Base-by-base conservation (phyloP, 306 rosid genomes). In the Citrullus amarus region DNA sequence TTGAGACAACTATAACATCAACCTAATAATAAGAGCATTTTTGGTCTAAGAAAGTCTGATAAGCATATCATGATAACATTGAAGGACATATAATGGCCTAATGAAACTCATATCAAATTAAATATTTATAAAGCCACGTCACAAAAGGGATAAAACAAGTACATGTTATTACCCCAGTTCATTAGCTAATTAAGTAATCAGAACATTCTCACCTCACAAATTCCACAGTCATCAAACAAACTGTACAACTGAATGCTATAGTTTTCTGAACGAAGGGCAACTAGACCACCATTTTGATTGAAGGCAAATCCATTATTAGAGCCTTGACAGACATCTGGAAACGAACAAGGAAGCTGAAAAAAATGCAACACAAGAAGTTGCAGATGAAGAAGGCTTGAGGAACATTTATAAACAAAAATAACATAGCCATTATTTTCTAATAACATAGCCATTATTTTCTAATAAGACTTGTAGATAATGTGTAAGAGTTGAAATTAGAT, bases 171-270 rank as follows among this genome's bases (percentile, higher is more conserved):
- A 36, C 53, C 79, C 68, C 68, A 20, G 44, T 55, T 57, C 44
- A 70, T 44, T 30, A 48, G 79, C 65, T n/a, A 79, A 14, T 80
- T 32, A 25, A 38, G 54, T 50, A 46, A 46, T 54, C 14, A 25
- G 50, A 82, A 73, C 53, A 56, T 54, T 22, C 76, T 80, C 81
- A 95, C 99, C 99, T 95, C 96, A 79, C 92, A 87, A 79, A 88
- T 57, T 82, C 88, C 97, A 30, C 89, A 88, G 83, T 95, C 90
- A 79, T 88, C 97, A 91, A 88, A 83, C 90, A 95, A 81, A 83
- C 91, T 91, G 85, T 88, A 95, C 80, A 95, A 88, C 81, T 95
- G 99, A 78, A 95, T 81, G 83, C 91, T 81, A 73, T 92, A 95
- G 82, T 91, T 90, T 79, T 88, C 92, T 77, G 99, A 87, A 57